A percentile compares a stretch with the other conserved stretches of the same genome.
Conservation (phyloP, 1,284 basidiomycete species). For the Fistulinella cinereoalba region DNA sequence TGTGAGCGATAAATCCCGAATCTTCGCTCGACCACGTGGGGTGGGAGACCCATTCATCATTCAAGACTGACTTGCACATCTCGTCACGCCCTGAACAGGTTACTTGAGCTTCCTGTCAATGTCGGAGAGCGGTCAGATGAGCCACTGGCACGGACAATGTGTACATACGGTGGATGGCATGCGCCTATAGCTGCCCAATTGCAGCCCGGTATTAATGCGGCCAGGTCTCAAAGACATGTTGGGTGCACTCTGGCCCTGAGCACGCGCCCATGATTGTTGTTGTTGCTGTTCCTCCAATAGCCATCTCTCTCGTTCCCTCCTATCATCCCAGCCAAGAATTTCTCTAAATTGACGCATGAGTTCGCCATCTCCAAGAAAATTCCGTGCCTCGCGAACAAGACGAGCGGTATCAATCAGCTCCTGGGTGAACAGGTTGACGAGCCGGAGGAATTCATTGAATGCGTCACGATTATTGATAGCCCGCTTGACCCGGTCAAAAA, state of each 20-base stretch:
- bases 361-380: conserved; percentile 70
- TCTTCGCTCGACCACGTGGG: conserved; percentile 95
- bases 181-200: conserved; percentile 86
- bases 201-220: conserved; percentile 56
- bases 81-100: conserved; percentile 94
- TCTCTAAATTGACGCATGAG: conserved; percentile 83
- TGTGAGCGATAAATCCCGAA: conserved; percentile 84
- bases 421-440: conserved; percentile 94
- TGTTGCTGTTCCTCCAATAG: conserved; percentile 45
- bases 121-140: conserved; percentile 1
- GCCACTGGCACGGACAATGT: neutral
- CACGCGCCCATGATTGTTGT: conserved; percentile 39
- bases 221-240: conserved; percentile 46
- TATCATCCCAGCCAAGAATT: conserved; percentile 88
- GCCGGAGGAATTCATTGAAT: conserved; percentile 95
- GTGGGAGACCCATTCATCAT: conserved; percentile 96
- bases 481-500: conserved; percentile 93
- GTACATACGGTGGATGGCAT: conserved; percentile 72
- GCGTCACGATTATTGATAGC: conserved; percentile 84
- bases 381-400: conserved; percentile 66
- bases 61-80: conserved; percentile 95
- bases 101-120: conserved; percentile 74
- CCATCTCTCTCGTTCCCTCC: conserved; percentile 56
- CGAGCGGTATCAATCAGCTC: conserved; percentile 88
- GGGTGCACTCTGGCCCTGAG: conserved; percentile 42